phyloP scores from a whole-genome alignment of 257 asterid species.

The Ballota nigra region DNA sequence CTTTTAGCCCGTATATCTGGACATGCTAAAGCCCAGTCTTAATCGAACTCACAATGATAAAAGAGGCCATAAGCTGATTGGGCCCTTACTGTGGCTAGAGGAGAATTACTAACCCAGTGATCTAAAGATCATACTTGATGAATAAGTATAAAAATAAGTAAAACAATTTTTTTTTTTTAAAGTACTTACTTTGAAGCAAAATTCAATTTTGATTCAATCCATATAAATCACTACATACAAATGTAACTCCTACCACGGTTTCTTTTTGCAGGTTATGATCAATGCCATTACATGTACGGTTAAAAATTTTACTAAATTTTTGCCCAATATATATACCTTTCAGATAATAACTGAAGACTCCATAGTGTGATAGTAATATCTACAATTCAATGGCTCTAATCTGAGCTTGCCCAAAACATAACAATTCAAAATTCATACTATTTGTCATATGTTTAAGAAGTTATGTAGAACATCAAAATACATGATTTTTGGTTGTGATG shows the following conservation, averaged over 20 bases:
- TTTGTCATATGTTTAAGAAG: neutral
- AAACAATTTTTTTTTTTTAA: no score
- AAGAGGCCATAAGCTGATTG: neutral
- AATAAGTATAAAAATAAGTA: no score
- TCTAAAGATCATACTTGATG: no score
- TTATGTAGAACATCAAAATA: neutral
- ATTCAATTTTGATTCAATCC: neutral
- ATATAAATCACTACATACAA: neutral
- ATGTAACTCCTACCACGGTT: neutral
- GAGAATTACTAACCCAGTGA: neutral
- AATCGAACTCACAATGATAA: neutral
- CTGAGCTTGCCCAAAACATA: neutral
- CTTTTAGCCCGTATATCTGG: neutral
- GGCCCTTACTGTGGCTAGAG: neutral
- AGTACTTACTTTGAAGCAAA: neutral
- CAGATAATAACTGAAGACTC: neutral
- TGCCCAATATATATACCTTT: neutral
- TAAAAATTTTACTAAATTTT: neutral
- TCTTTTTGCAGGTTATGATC: constrained; percentile 32
- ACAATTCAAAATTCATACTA: neutral
- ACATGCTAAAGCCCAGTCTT: neutral
- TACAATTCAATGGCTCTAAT: neutral
- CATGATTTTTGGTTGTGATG: neutral
- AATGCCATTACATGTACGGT: constrained; percentile 26
- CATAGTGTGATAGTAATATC: neutral